Base-by-base conservation (phyloP, 331 rosid species). In the Rhamnella rubrinervis region DNA sequence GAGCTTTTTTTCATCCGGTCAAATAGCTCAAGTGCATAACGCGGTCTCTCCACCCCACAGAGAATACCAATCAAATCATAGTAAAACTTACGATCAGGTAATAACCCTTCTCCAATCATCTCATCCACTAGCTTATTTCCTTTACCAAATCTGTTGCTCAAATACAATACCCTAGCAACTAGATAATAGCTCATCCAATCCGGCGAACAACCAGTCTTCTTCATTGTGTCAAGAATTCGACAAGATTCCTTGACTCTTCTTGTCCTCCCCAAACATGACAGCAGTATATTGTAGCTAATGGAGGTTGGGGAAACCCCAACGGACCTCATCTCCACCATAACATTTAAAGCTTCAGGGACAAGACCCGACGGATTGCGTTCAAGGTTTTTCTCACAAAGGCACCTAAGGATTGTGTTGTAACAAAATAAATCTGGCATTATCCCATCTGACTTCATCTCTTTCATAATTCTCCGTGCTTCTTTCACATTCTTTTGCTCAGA, bases 271-370 rank as follows among this genome's bases (percentile, higher is more conserved):
- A 89, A 82, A 82, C 92, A 92, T 44, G 91, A 84, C 47, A 87
- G 77, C 82, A 92, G 60, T 60, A 89, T 80, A 61, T 89, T 89
- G 77, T 89, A 92, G 75, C 87, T 87, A 49, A 87, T 59, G 19
- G 92, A 81, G 64, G 70, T 88, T 5, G 89, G 92, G 8, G 61
- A 37, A 68, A 92, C 74, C 62, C 65, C 78, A 40, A 84, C 75
- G 26, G 88, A 76, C 76, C 88, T 89, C 96, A 92, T 89, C 71
- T 89, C 96, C 88, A 86, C 81, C 87, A 87, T 92, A 63, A 89
- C 92, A 76, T 92, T 92, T 40, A 87, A 72, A 53, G 87, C 86
- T 81, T 89, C 93, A 44, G 98, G 96, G 66, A 92, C 88, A 53
- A 88, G 95, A 38, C 91, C 91, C 1, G 96, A 87, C 58, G 93